Conservation (phyloP, 306 rosid genomes). For the Hippophae tibetana region DNA sequence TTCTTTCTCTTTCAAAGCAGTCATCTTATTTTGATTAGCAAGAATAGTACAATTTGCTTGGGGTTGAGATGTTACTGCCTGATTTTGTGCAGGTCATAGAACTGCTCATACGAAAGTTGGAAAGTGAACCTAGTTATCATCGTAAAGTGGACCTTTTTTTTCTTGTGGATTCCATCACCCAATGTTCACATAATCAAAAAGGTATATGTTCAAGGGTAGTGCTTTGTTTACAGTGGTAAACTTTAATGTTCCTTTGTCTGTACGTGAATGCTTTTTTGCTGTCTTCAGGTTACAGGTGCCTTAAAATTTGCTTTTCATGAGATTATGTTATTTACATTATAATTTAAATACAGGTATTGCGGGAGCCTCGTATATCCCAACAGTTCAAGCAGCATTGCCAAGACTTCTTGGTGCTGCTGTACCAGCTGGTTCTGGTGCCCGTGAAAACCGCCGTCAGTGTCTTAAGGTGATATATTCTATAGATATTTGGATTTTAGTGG, state of each 20-base stretch:
- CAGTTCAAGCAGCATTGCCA: slow-evolving; percentile 91
- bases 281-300: neutral
- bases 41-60: slow-evolving; percentile 6
- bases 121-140: slow-evolving; percentile 74
- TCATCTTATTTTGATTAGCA: neutral
- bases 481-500: neutral
- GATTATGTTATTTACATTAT: slow-evolving; percentile 2
- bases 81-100: slow-evolving; percentile 75
- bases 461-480: slow-evolving; percentile 53
- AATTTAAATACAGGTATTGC: slow-evolving; percentile 60
- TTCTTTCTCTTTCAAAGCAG: too few relatives aligned
- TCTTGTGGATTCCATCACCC: slow-evolving; percentile 97
- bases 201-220: slow-evolving; percentile 30
- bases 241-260: neutral
- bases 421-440: slow-evolving; percentile 80
- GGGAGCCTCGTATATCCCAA: slow-evolving; percentile 94
- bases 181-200: slow-evolving; percentile 86
- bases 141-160: slow-evolving; percentile 94
- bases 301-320: too few relatives aligned
- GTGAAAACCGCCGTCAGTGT: slow-evolving; percentile 98
- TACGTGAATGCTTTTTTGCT: neutral
- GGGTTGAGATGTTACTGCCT: slow-evolving; percentile 15
- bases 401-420: slow-evolving; percentile 98
- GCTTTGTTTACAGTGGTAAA: slow-evolving; percentile 9
- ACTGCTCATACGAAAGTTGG: slow-evolving; percentile 85